Base-by-base conservation (phyloP, 1,284 basidiomycete species). In the Austroboletus novae-zelandiae region DNA sequence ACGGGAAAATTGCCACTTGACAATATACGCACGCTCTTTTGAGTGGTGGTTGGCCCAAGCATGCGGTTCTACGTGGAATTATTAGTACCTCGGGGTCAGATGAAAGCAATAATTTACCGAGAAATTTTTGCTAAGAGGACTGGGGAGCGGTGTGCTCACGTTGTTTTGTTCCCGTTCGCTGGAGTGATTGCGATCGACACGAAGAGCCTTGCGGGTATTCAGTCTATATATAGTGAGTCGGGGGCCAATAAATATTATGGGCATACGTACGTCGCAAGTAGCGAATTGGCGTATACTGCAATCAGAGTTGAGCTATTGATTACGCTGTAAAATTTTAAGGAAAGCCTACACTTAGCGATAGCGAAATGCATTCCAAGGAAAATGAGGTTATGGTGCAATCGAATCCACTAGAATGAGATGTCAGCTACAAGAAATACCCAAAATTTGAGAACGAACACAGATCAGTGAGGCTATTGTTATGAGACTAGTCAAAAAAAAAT, bases 281-380 rank as follows among this genome's bases (percentile, higher is more conserved):
- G 55, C 5, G 65, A 66, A 43, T 70, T 70, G 1, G 65, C 65
- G 7, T 66, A 66, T 43, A 66, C 65, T 66, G 10, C 9, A 8
- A 43, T 13, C 2, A 9, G 25, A 2, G 17, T 32, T 42, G 1
- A 41, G 23, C 7, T 9, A 20, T 40, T 30, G 7, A n/a, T 5
- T 25, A 14, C 36, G 11, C 7, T 32, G 2, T 4, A 2, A 5
- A 8, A n/a, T 27, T 40, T 17, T 13, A 17, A 8, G 35, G 14
- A 40, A 36, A 18, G 2, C 64, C 0, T 51, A 79, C 78, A 55
- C 64, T 80, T 80, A 29, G 73, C 73, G 46, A 80, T 79, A 5
- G 74, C 68, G 55, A 80, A 80, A 58, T 80, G 77, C 45, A 80
- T 67, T 1, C 70, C 74, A 52, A 80, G 68, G 56, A 79, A 77